Base-by-base conservation (phyloP, 306 rosid genomes). In the Vigna mungo region DNA sequence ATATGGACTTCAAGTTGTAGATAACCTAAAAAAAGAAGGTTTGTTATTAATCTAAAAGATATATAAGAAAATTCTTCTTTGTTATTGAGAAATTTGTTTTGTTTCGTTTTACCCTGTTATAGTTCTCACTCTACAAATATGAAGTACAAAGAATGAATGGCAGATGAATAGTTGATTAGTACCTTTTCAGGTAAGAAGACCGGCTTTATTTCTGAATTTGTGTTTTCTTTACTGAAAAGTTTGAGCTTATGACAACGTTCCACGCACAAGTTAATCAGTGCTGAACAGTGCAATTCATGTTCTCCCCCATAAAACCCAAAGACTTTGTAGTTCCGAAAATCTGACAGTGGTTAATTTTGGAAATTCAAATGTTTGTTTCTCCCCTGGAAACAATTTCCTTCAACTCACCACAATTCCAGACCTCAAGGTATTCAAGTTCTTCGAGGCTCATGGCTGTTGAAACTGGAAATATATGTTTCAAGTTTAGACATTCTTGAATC, bases 381-480 rank as follows among this genome's bases (percentile, higher is more conserved):
- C 4, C 70, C 37, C 0, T 5, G 4, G 6, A n/a, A n/a, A 43
- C 75, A 73, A 80, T 30, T 55, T 73, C 54, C 41, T n/a, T 44
- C 75, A 80, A 32, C 12, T 7, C 0, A 21, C 0, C 0, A n/a
- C 77, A 75, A n/a, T 36, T 0, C 10, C 0, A 0, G 0, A 78
- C 18, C 43, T 6, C 12, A 43, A 83, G 61, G 23, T 1, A 6
- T 27, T 76, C 55, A 13, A 55, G 61, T 1, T 62, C 30, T 3
- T 3, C 0, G 18, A 75, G 72, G 27, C 0, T 11, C 75, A 10
- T 48, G 20, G 72, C 76, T 13, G 65, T 23, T 4, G 68, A 59
- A 36, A 21, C 6, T 62, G 79, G 82, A 13, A 83, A 78, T 12
- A 83, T 1, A 73, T 63, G 30, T 74, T 74, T 0, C 30, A 83